phyloP scores from a whole-genome alignment of 2,329 filamentous ascomycete species.

The Xylariaceae sp. region DNA sequence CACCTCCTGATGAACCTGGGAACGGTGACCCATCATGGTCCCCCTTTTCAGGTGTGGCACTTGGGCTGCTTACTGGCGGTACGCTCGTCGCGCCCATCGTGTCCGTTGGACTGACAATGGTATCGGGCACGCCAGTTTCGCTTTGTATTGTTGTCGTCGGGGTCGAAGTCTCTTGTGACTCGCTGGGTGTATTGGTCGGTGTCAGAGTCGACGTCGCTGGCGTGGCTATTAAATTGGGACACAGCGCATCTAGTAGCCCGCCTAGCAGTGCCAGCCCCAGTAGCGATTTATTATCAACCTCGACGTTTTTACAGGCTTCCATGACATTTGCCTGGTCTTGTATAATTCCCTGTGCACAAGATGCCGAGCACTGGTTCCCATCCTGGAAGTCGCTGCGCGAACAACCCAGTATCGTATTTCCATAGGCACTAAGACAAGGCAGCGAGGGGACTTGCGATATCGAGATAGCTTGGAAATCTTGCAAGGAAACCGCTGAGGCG shows the following conservation, averaged over 20 bases:
- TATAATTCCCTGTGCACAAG: conserved; percentile 26
- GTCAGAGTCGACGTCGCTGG: conserved; percentile 22
- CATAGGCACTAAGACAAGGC: conserved; percentile 26
- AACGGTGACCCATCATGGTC: background rate
- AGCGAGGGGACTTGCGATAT: conserved; percentile 24
- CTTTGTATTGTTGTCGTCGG: background rate
- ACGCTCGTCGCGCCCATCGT: background rate
- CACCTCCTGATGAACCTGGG: conserved; percentile 19
- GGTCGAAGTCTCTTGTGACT: conserved; percentile 12
- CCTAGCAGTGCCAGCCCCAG: conserved; percentile 26
- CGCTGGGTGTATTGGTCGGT: conserved; percentile 18
- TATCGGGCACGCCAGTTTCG: conserved; percentile 4
- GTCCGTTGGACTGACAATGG: conserved; percentile 3
- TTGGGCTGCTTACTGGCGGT: conserved; percentile 2
- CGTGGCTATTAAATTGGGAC: conserved; percentile 22
- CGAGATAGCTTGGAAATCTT: conserved; percentile 28
- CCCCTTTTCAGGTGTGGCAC: conserved; percentile 2
- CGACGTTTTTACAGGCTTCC: conserved; percentile 20
- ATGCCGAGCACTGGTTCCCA: conserved; percentile 23
- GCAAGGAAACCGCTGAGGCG: conserved; percentile 26
- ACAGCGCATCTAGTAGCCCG: conserved; percentile 23
- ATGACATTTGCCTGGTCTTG: conserved; percentile 16
- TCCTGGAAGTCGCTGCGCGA: conserved; percentile 22
- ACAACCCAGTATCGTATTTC: conserved; percentile 24
- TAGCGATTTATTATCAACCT: conserved; percentile 22